Conservation (phyloP, 2,329 filamentous ascomycete genomes). For the Metarhizium brunneum region DNA sequence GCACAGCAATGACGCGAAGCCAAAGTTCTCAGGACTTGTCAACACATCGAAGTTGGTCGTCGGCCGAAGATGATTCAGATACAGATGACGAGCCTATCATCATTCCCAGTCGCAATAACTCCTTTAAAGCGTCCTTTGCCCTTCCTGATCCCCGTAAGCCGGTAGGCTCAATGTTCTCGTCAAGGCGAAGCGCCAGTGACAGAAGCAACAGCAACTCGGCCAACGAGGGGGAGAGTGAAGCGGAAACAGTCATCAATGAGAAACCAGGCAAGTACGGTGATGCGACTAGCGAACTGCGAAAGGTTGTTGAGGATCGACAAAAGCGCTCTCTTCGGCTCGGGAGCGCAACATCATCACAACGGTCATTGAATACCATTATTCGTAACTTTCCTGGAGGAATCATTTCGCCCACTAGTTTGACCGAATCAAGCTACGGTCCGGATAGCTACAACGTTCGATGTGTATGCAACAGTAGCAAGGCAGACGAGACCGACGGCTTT, state of each 20-base stretch:
- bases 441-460: slow-evolving; percentile 42
- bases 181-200: slow-evolving; percentile 39
- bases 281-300: slow-evolving; percentile 51
- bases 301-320: slow-evolving; percentile 44
- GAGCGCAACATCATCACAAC: slow-evolving; percentile 22
- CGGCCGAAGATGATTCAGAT: slow-evolving; percentile 46
- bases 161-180: slow-evolving; percentile 36
- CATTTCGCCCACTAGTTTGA: slow-evolving; percentile 42
- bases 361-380: slow-evolving; percentile 22
- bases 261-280: slow-evolving; percentile 36
- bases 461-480: slow-evolving; percentile 39
- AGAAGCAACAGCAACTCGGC: slow-evolving; percentile 33
- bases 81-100: slow-evolving; percentile 57
- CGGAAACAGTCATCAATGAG: slow-evolving; percentile 48
- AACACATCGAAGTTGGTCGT: slow-evolving; percentile 29
- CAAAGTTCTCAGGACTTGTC: slow-evolving; percentile 20
- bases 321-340: slow-evolving; percentile 27
- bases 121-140: slow-evolving; percentile 46
- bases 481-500: slow-evolving; percentile 40
- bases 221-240: slow-evolving; percentile 45
- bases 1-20: slow-evolving; percentile 17
- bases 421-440: slow-evolving; percentile 35
- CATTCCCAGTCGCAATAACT: slow-evolving; percentile 49
- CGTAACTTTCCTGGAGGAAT: slow-evolving; percentile 26
- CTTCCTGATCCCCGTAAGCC: slow-evolving; percentile 44